Base-by-base conservation (phyloP, 163 green algal species). In the Prototheca wickerhamii region DNA sequence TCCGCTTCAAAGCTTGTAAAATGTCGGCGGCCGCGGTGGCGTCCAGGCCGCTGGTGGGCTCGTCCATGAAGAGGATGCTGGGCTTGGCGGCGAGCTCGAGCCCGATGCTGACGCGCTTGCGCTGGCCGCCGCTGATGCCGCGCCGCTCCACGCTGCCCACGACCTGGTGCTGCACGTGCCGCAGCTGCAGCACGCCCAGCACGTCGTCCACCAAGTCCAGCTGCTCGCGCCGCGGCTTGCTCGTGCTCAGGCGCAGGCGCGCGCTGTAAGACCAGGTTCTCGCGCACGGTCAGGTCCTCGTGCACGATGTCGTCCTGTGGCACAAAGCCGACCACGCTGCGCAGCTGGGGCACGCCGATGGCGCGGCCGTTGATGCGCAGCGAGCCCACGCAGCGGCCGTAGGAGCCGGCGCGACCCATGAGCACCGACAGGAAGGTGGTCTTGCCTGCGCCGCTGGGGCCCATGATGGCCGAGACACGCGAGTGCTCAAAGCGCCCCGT, bases 21-120 rank as follows among this genome's bases (percentile, higher is more conserved):
- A 91, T 83, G 64, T 91, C 83, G 8, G 67, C 74, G 4, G 82
- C 82, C 4, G 80, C 78, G 28, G 81, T 86, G 44, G 81, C 68
- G 49, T 94, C 87, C 63, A 95, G 75, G 8, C 87, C 87, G 76
- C 43, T 52, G 50, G 87, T 94, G 31, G 86, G 86, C 68, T 93
- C 89, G 57, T 92, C 90, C 62, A 95, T 80, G 60, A 93, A 88
- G 10, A 96, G 76, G 30, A 96, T 58, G 20, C 50, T 79, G 3
- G 90, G 90, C 59, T 86, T 79, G 28, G 76, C 72, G 23, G 86
- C 86, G 44, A 90, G 78, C 78, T 93, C 86, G 31, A 91, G 54
- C 0, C 89, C 89, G 37, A 96, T 91, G 78, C 89, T 96, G 21
- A 95, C 87, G 4, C 90, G 79, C 78, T 96, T 97, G 35, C 85